These are phyloP conservation scores for Arthromyces matolae DNA, from an alignment of 768 basidiomycete species.

Conservation along the genomic window DNA sequence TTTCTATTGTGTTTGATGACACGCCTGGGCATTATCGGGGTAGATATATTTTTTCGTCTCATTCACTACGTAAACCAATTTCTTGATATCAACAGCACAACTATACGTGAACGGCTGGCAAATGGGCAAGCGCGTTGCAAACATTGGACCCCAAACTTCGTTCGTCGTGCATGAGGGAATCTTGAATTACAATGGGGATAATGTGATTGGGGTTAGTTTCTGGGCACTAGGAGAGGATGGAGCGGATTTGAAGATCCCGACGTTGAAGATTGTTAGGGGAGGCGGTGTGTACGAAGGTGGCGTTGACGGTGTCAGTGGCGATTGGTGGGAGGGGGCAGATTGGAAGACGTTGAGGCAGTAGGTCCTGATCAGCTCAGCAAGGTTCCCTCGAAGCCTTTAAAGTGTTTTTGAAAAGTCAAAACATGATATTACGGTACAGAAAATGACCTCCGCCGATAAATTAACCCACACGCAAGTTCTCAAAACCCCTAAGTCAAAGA, in stretches of 20 bases:
- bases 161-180: slow-evolving; percentile 16
- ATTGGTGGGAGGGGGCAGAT: slow-evolving; percentile 5
- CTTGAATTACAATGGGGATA: slow-evolving; percentile 10
- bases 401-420: too few species aligned
- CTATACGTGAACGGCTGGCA: slow-evolving; percentile 20
- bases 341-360: slow-evolving; percentile 5
- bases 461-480: too few species aligned
- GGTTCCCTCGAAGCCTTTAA: too few species aligned
- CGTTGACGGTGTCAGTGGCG: slow-evolving; percentile 5
- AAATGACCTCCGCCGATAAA: too few species aligned
- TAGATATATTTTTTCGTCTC: not conserved
- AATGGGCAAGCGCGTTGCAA: slow-evolving; percentile 16
- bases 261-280: slow-evolving; percentile 4
- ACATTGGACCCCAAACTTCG: slow-evolving; percentile 13
- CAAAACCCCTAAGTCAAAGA: slow-evolving; percentile 27
- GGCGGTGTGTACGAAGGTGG: slow-evolving; percentile 12
- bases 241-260: slow-evolving; percentile 10
- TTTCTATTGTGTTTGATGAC: slow-evolving; percentile 11
- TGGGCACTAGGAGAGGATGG: slow-evolving; percentile 11
- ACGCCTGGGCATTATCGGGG: slow-evolving; percentile 12
- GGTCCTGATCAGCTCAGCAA: too few species aligned
- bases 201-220: slow-evolving; percentile 14
- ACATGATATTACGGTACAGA: too few species aligned
- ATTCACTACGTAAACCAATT: not conserved
- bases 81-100: slow-evolving; percentile 9